Evolutionary conservation across 495 filamentous ascomycete species (phyloP), one percentile per base, ranked within the genome.

Genomic region (Jackrogersella multiformis): DNA sequence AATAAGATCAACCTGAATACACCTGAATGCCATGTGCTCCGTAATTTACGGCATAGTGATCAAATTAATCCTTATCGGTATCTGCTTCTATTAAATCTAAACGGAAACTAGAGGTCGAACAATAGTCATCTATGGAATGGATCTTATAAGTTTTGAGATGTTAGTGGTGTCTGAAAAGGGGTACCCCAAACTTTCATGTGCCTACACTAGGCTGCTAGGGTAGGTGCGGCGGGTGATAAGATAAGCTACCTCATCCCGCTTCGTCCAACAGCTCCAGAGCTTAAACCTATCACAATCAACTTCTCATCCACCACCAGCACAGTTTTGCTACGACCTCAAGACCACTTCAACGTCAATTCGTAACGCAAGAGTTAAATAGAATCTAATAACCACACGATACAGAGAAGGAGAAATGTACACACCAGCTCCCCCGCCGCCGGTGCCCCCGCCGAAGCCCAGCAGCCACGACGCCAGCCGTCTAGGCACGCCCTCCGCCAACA

Each of bases 401-500:
- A 15, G 4, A 39, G 15, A 28, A 48, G 5, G 16, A 6, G 32
- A 48, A 2, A 75, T 75, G 73, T 75, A 75, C 53, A 74, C 41
- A 30, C 64, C 63, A 46, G 73, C 72, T 32, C 72, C 72, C 26
- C 70, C 87, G 8, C 89, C 90, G 7, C 90, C 90, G 1, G 82
- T 86, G 7, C 90, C 88, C 35, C 90, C 90, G 3, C 90, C 90
- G 0, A 93, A 93, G 69, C 89, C 90, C 6, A 84, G 77, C 58
- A 87, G 84, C 73, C 89, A 89, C 64, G 89, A 92, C 63, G 79
- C 84, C 28, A 91, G 88, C 72, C 87, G 89, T 60, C 79, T 88
- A 60, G 85, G 85, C 62, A 93, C 89, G 46, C 88, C 83, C 8
- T 70, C 72, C 21, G 73, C 61, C 30, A 64, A 73, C 15, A 78